phyloP scores from a whole-genome alignment of 371 early-diverging fungal species.

The Blakeslea trispora region DNA sequence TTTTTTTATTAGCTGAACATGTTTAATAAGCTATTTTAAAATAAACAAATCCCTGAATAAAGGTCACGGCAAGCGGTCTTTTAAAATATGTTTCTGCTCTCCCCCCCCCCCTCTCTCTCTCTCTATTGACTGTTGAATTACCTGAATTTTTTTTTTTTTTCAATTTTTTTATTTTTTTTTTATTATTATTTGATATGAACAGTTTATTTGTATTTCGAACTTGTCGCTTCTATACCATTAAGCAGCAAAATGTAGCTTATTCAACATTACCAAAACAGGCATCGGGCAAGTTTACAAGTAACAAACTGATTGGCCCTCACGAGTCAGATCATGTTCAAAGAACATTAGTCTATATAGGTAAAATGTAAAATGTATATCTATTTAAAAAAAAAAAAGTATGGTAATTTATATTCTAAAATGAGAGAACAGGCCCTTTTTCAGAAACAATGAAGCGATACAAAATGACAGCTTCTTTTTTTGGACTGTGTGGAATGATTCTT shows the following conservation, averaged over 20 bases:
- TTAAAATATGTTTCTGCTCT: too few species aligned
- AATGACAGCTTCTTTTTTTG: conserved; percentile 52
- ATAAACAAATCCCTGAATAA: too few species aligned
- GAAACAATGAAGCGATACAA: conserved; percentile 50
- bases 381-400: too few species aligned
- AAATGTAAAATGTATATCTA: too few species aligned
- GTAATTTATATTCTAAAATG: neutral
- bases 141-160: too few species aligned
- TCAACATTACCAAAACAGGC: conserved; percentile 29
- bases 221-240: neutral
- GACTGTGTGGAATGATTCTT: conserved; percentile 44
- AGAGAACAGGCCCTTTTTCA: conserved; percentile 39
- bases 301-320: conserved; percentile 21
- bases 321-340: conserved; percentile 26
- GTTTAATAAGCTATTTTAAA: too few species aligned
- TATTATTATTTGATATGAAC: too few species aligned
- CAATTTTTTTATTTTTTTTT: too few species aligned
- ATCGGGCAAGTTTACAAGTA: conserved; percentile 28
- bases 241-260: neutral
- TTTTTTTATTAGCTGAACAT: too few species aligned
- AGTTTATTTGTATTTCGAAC: neutral
- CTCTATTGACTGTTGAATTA: too few species aligned
- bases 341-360: conserved; percentile 52
- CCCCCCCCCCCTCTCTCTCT: too few species aligned
- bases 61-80: too few species aligned